These are phyloP conservation scores for Sphaceloma murrayae DNA, from an alignment of 2,329 filamentous ascomycete species.

Conservation along the genomic window DNA sequence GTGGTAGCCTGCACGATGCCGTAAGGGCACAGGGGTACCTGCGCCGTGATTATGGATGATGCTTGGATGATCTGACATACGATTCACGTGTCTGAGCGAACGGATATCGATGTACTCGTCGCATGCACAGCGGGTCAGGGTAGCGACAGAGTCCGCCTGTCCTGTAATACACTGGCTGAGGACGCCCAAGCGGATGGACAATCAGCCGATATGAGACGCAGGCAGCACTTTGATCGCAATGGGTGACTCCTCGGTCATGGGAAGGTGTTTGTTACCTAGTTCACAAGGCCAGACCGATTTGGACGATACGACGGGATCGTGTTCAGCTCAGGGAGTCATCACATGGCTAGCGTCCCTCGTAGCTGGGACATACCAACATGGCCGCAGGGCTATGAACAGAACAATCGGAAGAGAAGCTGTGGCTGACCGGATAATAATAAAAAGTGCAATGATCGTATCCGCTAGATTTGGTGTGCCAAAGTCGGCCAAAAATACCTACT, in stretches of 20 bases:
- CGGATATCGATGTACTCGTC: neutral
- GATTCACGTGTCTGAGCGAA: neutral
- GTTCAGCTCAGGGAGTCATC: neutral
- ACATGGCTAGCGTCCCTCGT: neutral
- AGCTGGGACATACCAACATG: constrained; percentile 12
- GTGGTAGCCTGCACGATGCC: neutral
- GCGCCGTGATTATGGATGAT: neutral
- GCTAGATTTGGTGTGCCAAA: neutral
- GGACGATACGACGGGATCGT: no score
- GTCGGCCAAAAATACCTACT: constrained; percentile 12
- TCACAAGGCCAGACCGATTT: no score
- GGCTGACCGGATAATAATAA: constrained; percentile 8
- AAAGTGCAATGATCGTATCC: constrained; percentile 13
- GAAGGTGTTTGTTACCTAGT: no score
- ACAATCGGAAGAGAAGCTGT: neutral
- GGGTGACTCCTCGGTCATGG: constrained; percentile 2
- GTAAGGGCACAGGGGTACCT: neutral
- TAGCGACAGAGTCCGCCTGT: no score
- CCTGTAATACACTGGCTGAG: neutral
- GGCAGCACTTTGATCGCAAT: neutral
- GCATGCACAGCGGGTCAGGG: no score
- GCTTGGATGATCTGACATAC: no score
- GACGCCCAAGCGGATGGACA: neutral
- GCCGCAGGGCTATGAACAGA: constrained; percentile 10
- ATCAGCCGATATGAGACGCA: constrained; percentile 1